Percentiles rank a stretch among this genome's conserved stretches.
These are phyloP conservation scores for Aspergillus chevalieri DNA, from an alignment of 2,329 filamentous ascomycete species.

Conservation along the genomic window DNA sequence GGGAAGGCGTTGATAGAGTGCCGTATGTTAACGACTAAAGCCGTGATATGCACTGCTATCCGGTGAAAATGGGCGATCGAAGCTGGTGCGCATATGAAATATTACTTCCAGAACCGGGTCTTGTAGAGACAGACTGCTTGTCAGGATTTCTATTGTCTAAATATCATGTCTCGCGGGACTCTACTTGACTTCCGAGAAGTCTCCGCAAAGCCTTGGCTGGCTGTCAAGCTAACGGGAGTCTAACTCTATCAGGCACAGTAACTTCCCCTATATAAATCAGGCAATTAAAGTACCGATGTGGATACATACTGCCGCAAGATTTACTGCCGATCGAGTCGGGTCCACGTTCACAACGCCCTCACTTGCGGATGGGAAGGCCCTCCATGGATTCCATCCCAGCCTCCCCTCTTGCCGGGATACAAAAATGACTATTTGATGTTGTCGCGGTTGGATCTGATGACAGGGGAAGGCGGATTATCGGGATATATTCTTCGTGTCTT, in stretches of 20 bases:
- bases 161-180: background rate
- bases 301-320: background rate
- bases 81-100: no score
- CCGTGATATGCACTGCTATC: no score
- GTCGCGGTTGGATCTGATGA: background rate
- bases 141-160: background rate
- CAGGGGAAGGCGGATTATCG: background rate
- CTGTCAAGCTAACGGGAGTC: background rate
- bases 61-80: no score
- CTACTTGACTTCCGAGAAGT: background rate
- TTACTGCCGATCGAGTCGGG: background rate
- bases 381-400: background rate
- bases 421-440: background rate
- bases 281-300: background rate
- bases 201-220: background rate
- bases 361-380: background rate
- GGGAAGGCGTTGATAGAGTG: no score
- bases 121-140: background rate
- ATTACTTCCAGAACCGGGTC: background rate
- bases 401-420: background rate
- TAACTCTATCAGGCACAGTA: background rate
- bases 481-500: background rate
- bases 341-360: background rate
- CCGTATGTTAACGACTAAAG: no score
- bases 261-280: background rate